Conservation (phyloP, 257 asterid species). For the Mitragyna speciosa region DNA sequence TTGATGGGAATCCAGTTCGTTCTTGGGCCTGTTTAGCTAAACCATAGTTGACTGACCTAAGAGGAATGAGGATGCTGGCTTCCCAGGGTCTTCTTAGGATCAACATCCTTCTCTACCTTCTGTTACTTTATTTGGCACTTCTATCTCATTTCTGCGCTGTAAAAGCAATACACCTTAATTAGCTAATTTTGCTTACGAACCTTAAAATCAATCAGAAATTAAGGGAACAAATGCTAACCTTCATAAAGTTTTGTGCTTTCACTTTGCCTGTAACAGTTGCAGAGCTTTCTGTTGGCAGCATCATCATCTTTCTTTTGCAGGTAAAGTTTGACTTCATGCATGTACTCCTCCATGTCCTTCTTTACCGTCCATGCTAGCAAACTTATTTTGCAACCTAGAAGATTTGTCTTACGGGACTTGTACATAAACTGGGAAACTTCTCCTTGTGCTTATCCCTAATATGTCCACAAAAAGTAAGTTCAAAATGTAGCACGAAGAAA, state of each 20-base stretch:
- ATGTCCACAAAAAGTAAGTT: too few relatives aligned
- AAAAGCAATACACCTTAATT: neutral
- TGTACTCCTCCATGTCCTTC: constrained; percentile 56
- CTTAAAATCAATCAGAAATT: neutral
- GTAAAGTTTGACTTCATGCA: constrained; percentile 64
- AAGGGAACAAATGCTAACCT: constrained; percentile 35
- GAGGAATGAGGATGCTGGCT: constrained; percentile 74
- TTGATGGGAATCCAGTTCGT: too few relatives aligned
- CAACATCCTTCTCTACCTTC: constrained; percentile 44
- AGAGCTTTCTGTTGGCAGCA: constrained; percentile 59
- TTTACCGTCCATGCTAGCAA: constrained; percentile 35
- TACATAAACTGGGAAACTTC: too few relatives aligned
- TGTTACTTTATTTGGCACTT: constrained; percentile 39
- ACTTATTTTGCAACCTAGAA: neutral
- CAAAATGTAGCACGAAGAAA: neutral
- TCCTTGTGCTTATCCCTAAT: neutral
- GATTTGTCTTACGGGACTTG: too few relatives aligned
- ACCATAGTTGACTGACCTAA: constrained; percentile 15
- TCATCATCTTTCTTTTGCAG: constrained; percentile 72
- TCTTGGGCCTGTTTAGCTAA: neutral
- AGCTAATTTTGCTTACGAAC: neutral
- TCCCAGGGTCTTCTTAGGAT: constrained; percentile 71
- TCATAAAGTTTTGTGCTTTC: constrained; percentile 59
- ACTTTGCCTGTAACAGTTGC: constrained; percentile 78
- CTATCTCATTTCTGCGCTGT: constrained; percentile 60